These are phyloP conservation scores for Fusarium sp. DNA, from an alignment of 2,329 filamentous ascomycete genomes.

Conservation along the genomic window DNA sequence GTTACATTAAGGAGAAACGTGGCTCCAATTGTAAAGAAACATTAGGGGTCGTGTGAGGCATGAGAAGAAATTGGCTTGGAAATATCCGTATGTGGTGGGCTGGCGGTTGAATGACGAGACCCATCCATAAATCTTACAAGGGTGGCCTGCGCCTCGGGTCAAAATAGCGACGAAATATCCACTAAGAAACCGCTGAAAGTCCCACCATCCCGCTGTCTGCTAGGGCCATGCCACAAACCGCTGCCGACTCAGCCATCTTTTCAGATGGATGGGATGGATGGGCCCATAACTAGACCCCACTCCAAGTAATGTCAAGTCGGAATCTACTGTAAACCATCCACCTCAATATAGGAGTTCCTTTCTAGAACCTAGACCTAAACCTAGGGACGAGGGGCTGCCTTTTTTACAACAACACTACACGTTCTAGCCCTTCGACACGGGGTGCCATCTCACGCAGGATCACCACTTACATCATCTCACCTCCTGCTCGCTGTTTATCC, in stretches of 20 bases:
- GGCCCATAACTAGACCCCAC: constrained; percentile 35
- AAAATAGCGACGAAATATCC: not conserved
- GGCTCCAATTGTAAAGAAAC: not conserved
- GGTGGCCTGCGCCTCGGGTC: constrained; percentile 8
- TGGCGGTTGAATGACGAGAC: constrained; percentile 10
- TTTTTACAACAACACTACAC: constrained; percentile 20
- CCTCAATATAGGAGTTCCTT: constrained; percentile 42
- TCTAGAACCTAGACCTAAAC: not conserved
- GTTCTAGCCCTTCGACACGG: constrained; percentile 8
- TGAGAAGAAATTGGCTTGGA: constrained; percentile 34
- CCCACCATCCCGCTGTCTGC: constrained; percentile 32
- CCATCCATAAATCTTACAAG: constrained; percentile 14
- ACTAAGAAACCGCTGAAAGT: constrained; percentile 24
- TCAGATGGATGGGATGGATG: constrained; percentile 23
- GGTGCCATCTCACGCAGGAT: constrained; percentile 18
- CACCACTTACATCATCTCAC: constrained; percentile 34
- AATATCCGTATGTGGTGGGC: constrained; percentile 1
- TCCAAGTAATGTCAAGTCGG: constrained; percentile 27
- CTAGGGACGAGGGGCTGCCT: constrained; percentile 31
- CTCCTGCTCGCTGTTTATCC: constrained; percentile 3
- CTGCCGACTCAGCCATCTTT: constrained; percentile 35
- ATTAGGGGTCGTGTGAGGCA: constrained; percentile 39
- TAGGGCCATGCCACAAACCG: constrained; percentile 33
- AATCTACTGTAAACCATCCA: constrained; percentile 20
- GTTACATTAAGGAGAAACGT: not conserved